Percentiles rank a stretch among this genome's conserved stretches.
These are phyloP conservation scores for Aegilops umbellulata DNA, from an alignment of 176 grass and related monocot species.

Conservation along the genomic window DNA sequence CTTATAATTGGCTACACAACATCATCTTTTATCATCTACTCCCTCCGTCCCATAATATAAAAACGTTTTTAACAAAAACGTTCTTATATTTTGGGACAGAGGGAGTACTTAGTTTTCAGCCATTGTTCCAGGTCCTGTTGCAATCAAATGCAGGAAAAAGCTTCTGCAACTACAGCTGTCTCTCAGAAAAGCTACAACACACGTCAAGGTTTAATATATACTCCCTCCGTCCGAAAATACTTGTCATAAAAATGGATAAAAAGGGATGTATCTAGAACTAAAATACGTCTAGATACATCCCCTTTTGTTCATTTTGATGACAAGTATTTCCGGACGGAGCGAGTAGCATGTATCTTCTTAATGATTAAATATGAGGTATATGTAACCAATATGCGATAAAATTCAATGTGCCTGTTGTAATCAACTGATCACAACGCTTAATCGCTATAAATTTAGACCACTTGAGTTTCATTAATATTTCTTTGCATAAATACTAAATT, in stretches of 20 bases:
- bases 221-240: no score
- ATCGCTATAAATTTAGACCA: not conserved
- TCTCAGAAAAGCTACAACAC: not conserved
- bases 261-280: no score
- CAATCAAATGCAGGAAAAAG: not conserved
- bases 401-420: not conserved
- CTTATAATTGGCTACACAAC: not conserved
- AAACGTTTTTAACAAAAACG: no score
- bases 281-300: no score
- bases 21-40: not conserved
- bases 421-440: not conserved
- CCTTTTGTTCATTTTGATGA: no score
- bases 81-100: no score
- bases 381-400: not conserved
- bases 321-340: no score
- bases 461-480: not conserved
- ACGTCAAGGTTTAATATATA: not conserved
- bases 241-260: no score
- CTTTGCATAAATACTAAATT: not conserved
- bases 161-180: not conserved
- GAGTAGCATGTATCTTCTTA: not conserved
- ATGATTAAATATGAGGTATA: not conserved
- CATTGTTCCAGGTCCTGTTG: not conserved
- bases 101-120: not conserved
- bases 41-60: no score